Conservation (phyloP, 805 yeast genomes). For the Candida easanensis region DNA sequence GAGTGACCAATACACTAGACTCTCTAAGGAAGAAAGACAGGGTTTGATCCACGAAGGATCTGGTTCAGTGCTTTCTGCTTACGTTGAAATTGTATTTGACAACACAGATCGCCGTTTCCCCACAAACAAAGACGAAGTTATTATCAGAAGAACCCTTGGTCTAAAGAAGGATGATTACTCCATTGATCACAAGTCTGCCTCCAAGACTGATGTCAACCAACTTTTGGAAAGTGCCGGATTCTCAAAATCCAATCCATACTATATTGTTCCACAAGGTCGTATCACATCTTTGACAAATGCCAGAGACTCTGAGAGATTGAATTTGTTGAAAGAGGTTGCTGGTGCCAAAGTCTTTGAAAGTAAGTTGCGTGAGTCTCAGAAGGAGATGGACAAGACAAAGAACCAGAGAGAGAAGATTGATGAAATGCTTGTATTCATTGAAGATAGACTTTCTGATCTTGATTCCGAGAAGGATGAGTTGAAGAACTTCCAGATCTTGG, state of each 20-base stretch:
- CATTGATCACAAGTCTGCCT: constrained; percentile 73
- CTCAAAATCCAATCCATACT: constrained; percentile 85
- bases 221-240: constrained; percentile 90
- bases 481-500: constrained; percentile 63
- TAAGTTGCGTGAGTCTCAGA: constrained; percentile 72
- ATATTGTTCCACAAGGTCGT: constrained; percentile 95
- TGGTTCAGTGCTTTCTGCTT: constrained; percentile 87
- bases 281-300: constrained; percentile 88
- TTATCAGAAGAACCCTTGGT: constrained; percentile 88
- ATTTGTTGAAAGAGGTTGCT: constrained; percentile 83
- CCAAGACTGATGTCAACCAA: constrained; percentile 77
- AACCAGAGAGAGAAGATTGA: constrained; percentile 69
- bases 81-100: constrained; percentile 86
- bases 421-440: constrained; percentile 67
- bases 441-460: constrained; percentile 71
- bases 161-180: constrained; percentile 89
- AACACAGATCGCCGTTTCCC: constrained; percentile 70
- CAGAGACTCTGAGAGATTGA: constrained; percentile 76
- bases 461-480: constrained; percentile 78
- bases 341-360: constrained; percentile 91
- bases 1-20: constrained; percentile 83
- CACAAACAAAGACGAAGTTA: constrained; percentile 56
- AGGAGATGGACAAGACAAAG: constrained; percentile 74
- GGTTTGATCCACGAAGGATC: constrained; percentile 89
- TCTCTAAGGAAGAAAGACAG: constrained; percentile 82